phyloP scores from a whole-genome alignment of 495 filamentous ascomycete genomes.

The Xylaria palmicola region DNA sequence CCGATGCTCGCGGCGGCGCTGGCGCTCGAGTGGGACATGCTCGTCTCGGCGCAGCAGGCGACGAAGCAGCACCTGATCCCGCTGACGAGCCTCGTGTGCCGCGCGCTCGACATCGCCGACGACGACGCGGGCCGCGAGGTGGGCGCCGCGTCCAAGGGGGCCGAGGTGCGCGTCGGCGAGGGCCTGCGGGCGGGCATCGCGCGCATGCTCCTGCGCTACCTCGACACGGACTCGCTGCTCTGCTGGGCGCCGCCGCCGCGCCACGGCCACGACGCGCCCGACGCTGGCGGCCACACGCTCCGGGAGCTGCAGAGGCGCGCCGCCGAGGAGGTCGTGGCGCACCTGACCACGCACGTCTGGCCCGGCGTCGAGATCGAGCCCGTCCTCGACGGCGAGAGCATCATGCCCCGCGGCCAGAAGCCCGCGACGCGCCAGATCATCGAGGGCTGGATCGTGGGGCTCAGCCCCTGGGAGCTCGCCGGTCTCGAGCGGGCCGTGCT shows the following conservation, averaged over 20 bases:
- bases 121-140: constrained; percentile 46
- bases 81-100: constrained; percentile 78
- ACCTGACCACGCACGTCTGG: constrained; percentile 75
- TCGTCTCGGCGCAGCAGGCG: constrained; percentile 76
- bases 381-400: constrained; percentile 68
- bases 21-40: constrained; percentile 88
- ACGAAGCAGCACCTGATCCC: constrained; percentile 79
- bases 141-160: background rate
- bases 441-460: constrained; percentile 69
- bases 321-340: constrained; percentile 65
- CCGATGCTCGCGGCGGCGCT: constrained; percentile 81
- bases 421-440: constrained; percentile 72
- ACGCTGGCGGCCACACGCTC: constrained; percentile 50
- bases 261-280: constrained; percentile 35
- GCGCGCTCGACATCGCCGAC: constrained; percentile 73
- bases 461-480: constrained; percentile 76
- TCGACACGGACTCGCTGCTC: constrained; percentile 90
- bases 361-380: constrained; percentile 75
- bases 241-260: constrained; percentile 73
- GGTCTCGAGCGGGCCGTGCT: constrained; percentile 80
- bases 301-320: constrained; percentile 68
- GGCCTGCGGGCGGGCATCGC: constrained; percentile 58
- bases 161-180: background rate
- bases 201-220: constrained; percentile 71
- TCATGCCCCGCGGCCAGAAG: constrained; percentile 69